Evolutionary conservation across 2,329 filamentous ascomycete genomes (phyloP).

Genomic region (Scytalidium lignicola): DNA sequence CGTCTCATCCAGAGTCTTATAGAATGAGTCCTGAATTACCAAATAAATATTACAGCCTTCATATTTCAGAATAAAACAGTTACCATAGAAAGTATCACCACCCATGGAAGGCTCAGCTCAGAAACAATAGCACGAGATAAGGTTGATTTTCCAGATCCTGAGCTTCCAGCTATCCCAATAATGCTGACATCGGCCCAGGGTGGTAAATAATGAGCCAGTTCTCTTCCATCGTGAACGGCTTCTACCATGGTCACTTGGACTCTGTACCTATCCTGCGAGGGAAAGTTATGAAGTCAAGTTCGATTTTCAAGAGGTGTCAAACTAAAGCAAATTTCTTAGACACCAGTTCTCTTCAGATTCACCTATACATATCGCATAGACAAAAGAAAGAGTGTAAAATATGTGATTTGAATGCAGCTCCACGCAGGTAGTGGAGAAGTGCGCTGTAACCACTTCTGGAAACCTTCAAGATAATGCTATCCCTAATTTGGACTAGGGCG

Average conservation of each 20-base stretch:
- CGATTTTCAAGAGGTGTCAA: neutral
- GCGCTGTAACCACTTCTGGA: neutral
- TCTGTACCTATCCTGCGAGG: no score
- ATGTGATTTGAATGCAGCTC: neutral
- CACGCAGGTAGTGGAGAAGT: neutral
- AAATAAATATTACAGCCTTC: conserved; percentile 1
- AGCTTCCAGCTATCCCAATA: conserved; percentile 92
- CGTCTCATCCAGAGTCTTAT: conserved; percentile 79
- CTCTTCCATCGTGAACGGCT: conserved; percentile 8
- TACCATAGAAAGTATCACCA: conserved; percentile 96
- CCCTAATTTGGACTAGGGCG: neutral
- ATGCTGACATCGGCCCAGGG: conserved; percentile 97
- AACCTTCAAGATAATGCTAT: neutral
- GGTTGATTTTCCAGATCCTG: conserved; percentile 91
- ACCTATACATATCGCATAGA: neutral
- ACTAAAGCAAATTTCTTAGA: neutral
- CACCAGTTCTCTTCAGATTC: neutral
- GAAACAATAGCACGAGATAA: conserved; percentile 87
- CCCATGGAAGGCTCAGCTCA: conserved; percentile 90
- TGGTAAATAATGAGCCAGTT: conserved; percentile 72
- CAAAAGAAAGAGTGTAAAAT: neutral
- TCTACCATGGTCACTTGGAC: conserved; percentile 12
- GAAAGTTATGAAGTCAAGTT: no score
- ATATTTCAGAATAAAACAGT: conserved; percentile 16
- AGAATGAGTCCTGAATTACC: conserved; percentile 78